Base-by-base conservation (phyloP, 2,329 filamentous ascomycete genomes). In the Lasiodiplodia theobromae region DNA sequence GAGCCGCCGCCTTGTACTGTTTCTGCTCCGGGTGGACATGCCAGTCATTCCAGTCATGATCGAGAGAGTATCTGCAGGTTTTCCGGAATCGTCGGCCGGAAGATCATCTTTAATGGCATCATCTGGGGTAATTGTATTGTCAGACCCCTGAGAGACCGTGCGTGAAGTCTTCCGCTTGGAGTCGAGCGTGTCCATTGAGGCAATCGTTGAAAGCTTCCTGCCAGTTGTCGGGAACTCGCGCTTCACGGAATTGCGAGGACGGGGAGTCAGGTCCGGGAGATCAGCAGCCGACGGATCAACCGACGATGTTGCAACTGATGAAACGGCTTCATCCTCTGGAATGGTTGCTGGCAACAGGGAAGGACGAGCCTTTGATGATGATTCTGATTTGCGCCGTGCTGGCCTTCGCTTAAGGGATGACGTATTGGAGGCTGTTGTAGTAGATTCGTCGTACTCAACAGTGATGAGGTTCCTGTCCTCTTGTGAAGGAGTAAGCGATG, bases 1-100 rank as follows among this genome's bases (percentile, higher is more conserved):
- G 49, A 97, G 86, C 69, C 92, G 89, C 71, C 93, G 88, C 78
- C 84, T 85, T 1, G 85, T 80, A 65, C 70, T 82, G 85, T 73
- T 84, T 83, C 77, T 75, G 81, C 77, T 78, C 77, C 77, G 71
- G 78, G 80, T 77, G 49, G 23, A 57, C 49, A 47, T 65, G 31
- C 62, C 62, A 31, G 62, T 65, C 62, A 52, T 18, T 64, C 66
- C 58, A 23, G 66, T 68, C 37, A 63, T 56, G 11, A 63, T 68
- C 23, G 66, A 68, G 37, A 60, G 37, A 21, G 56, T 21, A 21
- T 68, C 66, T 12, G 58, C 58, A 28, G 56, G 66, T 34, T 60
- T 62, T 28, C 57, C 57, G 21, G 58, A 63, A 25, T 63, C 58
- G 25, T 51, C 58, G 16, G 40, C 40, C 12, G 52, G 38, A 6